Evolutionary conservation across 352 stramenopile genomes (phyloP), one percentile per base, ranked within the genome.

Genomic region (Phytophthora colocasiae): DNA sequence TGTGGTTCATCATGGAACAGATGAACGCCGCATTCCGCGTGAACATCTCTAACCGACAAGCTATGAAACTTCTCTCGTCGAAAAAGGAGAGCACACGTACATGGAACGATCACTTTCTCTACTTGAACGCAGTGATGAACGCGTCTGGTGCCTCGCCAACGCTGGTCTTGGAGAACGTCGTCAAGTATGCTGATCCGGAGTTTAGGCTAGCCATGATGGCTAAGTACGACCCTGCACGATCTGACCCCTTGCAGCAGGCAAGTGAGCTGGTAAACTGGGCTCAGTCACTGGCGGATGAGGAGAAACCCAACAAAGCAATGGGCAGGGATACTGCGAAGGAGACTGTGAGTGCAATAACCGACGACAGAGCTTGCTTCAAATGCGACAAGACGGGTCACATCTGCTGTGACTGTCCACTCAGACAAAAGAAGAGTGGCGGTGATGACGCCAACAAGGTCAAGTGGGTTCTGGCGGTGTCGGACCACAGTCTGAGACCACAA

Each of bases 131-230:
- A 15, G 8, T 60, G 0, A 60, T 60, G 40, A 17, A 7, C 2
- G 52, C 40, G 3, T 26, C 40, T 5, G 44, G 34, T 9, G 15
- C 44, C 0, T 60, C 41, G 17, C 31, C 43, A 3, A 43, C 22
- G 7, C 6, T 57, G 22, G 38, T 61, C 3, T 24, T 67, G 24
- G 51, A 67, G 10, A 67, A 67, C 14, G 40, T 67, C 9, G 59
- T 67, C 1, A 48, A 60, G 53, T 60, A 54, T 12, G 59, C 59
- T 10, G 48, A 45, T 17, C 43, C 43, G 45, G 47, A 58, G 0
- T 26, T 61, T 8, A 48, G 34, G 10, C 36, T 50, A 3, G 48
- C 40, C 3, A 32, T 67, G 46, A 67, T 67, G 48, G 49, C 39
- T 2, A 67, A 54, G 27, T 55, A 49, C 24, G 59, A 67, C 11